Conservation (phyloP, 345 rosid species). For the Kernera saxatilis region DNA sequence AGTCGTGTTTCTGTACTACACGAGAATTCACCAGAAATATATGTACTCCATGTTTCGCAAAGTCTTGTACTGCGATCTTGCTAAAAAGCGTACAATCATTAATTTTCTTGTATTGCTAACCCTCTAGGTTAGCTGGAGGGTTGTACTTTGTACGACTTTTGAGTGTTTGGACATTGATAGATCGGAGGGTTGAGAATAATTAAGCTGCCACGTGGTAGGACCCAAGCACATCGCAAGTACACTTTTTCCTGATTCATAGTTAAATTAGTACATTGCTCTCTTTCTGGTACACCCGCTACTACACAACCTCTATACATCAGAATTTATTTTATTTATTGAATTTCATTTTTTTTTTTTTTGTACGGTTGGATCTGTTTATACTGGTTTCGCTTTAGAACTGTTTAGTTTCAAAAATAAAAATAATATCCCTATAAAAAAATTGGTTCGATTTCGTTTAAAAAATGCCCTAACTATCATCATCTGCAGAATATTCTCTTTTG, state of each 20-base stretch:
- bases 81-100: background rate
- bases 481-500: background rate
- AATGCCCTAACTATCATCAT: too few species aligned
- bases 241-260: background rate
- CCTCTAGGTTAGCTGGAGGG: background rate
- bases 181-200: slow-evolving; percentile 5
- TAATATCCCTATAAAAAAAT: too few species aligned
- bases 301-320: background rate
- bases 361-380: background rate
- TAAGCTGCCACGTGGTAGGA: slow-evolving; percentile 30
- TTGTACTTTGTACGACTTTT: slow-evolving; percentile 6
- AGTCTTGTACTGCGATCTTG: slow-evolving; percentile 14
- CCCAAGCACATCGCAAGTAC: slow-evolving; percentile 19
- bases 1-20: slow-evolving; percentile 27
- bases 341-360: background rate
- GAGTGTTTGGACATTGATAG: background rate
- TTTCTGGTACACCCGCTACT: slow-evolving; percentile 1
- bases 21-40: background rate
- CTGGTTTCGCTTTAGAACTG: background rate
- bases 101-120: background rate
- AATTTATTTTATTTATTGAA: background rate
- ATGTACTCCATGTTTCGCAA: slow-evolving; percentile 18
- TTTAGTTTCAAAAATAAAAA: background rate
- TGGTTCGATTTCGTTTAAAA: background rate
- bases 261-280: slow-evolving; percentile 7